A percentile compares a stretch with the other conserved stretches of the same genome.
These are phyloP conservation scores for Asterella californica DNA, from an alignment of 225 moss, liverwort and hornwort genomes.

Conservation along the genomic window DNA sequence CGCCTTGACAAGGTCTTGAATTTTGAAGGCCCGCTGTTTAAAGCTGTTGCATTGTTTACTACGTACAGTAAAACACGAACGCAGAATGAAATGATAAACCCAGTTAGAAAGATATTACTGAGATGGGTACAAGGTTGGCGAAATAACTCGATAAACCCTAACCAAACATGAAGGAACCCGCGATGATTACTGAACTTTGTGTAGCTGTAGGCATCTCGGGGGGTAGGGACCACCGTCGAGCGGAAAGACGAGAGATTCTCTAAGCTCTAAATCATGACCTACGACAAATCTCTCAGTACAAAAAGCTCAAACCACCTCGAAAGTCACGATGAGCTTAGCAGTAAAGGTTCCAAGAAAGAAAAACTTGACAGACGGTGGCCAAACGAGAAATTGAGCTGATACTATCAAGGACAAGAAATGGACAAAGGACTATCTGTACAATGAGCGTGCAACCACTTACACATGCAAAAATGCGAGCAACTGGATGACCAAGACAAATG, in stretches of 20 bases:
- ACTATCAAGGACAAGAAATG: neutral
- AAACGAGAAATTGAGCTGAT: too few relatives aligned
- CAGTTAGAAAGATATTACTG: neutral
- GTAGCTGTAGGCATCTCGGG: too few relatives aligned
- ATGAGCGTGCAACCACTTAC: neutral
- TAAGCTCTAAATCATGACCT: too few relatives aligned
- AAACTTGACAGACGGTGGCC: neutral
- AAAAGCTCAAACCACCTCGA: too few relatives aligned
- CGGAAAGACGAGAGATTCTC: too few relatives aligned
- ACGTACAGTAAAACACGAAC: conserved; percentile 19
- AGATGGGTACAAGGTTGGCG: neutral
- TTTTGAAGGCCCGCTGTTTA: conserved; percentile 62
- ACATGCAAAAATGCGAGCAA: neutral
- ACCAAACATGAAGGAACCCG: neutral
- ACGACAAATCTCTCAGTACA: too few relatives aligned
- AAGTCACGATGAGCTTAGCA: too few relatives aligned
- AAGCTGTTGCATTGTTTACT: conserved; percentile 85
- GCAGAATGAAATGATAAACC: neutral
- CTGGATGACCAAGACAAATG: neutral
- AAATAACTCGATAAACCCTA: neutral
- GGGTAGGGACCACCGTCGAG: too few relatives aligned
- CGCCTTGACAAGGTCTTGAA: conserved; percentile 60
- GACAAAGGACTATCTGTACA: neutral
- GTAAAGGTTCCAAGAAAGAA: neutral
- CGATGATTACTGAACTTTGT: neutral